Conservation (phyloP, 345 rosid genomes). For the Anacardium occidentale region DNA sequence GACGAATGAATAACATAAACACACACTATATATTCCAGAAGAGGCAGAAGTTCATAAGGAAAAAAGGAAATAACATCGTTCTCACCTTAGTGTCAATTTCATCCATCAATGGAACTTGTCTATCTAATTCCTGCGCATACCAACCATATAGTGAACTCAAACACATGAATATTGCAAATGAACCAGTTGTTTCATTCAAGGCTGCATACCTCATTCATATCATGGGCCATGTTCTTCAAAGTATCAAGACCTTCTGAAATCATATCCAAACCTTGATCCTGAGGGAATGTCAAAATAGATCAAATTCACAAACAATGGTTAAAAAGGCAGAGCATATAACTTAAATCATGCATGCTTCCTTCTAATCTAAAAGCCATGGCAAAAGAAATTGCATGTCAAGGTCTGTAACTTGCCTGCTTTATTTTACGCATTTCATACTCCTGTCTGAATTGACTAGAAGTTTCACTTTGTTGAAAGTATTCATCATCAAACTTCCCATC, state of each 20-base stretch:
- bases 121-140: constrained; percentile 75
- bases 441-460: constrained; percentile 78
- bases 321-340: neutral
- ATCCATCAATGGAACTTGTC: constrained; percentile 97
- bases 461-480: constrained; percentile 77
- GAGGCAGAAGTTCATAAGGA: constrained; percentile 5
- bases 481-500: constrained; percentile 83
- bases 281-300: constrained; percentile 23
- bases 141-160: constrained; percentile 21
- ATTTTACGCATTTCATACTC: constrained; percentile 93
- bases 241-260: constrained; percentile 95
- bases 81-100: constrained; percentile 93
- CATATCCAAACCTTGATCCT: constrained; percentile 97
- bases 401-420: constrained; percentile 61
- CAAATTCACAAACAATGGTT: neutral
- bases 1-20: constrained; percentile 12
- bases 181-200: constrained; percentile 9
- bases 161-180: constrained; percentile 12
- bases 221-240: constrained; percentile 92
- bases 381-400: constrained; percentile 9
- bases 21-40: constrained; percentile 14
- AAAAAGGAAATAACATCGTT: constrained; percentile 5
- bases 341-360: constrained; percentile 4
- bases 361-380: constrained; percentile 8
- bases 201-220: constrained; percentile 87